Evolutionary conservation across 2,329 filamentous ascomycete species (phyloP).

Genomic region (Pezicula neosporulosa): DNA sequence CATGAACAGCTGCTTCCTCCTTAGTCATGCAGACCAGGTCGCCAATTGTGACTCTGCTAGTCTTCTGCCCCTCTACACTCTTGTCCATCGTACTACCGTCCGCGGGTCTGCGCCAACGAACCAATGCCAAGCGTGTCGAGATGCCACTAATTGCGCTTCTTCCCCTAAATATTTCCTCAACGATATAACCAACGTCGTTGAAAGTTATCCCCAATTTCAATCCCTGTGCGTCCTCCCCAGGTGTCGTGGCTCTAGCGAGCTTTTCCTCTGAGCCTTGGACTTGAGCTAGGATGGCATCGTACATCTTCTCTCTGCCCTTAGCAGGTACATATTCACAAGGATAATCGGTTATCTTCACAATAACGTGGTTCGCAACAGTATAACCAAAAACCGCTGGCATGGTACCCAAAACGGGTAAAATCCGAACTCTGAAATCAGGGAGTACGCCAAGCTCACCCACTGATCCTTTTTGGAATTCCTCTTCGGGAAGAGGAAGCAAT

Average conservation of each 20-base stretch:
- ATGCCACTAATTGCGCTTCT: slow-evolving; percentile 81
- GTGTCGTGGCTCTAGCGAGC: slow-evolving; percentile 46
- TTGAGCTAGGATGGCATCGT: slow-evolving; percentile 74
- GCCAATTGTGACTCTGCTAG: slow-evolving; percentile 61
- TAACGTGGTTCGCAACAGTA: slow-evolving; percentile 86
- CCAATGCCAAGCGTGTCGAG: slow-evolving; percentile 72
- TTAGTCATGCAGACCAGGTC: slow-evolving; percentile 91
- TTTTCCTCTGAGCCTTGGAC: slow-evolving; percentile 80
- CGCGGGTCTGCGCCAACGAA: slow-evolving; percentile 71
- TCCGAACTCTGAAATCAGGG: slow-evolving; percentile 91
- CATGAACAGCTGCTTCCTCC: slow-evolving; percentile 79
- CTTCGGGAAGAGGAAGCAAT: slow-evolving; percentile 79
- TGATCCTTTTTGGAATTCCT: slow-evolving; percentile 81
- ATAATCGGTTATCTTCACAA: slow-evolving; percentile 77
- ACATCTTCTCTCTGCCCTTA: slow-evolving; percentile 87
- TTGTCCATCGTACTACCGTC: slow-evolving; percentile 56
- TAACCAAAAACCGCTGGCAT: slow-evolving; percentile 98
- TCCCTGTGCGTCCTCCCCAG: slow-evolving; percentile 52
- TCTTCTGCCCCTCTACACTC: slow-evolving; percentile 71
- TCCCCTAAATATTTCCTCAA: slow-evolving; percentile 85
- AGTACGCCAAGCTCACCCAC: slow-evolving; percentile 86
- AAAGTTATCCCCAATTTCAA: slow-evolving; percentile 75
- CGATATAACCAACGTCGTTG: slow-evolving; percentile 80
- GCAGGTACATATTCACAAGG: slow-evolving; percentile 78
- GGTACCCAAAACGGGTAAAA: slow-evolving; percentile 89